Conservation (phyloP, 306 rosid genomes). For the Purshia tridentata region DNA sequence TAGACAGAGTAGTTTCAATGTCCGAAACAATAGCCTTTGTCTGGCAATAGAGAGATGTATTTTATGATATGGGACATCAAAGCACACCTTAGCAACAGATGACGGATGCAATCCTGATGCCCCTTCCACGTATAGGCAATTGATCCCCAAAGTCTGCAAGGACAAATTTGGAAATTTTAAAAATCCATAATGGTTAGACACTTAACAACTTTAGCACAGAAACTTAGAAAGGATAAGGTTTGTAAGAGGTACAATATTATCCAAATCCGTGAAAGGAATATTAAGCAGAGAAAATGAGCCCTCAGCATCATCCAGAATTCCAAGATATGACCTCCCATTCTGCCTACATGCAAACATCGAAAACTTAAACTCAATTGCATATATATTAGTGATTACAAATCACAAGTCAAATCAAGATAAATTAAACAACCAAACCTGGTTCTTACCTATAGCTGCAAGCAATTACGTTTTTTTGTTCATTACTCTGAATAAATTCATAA, state of each 20-base stretch:
- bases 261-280: constrained; percentile 84
- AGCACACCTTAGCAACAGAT: constrained; percentile 76
- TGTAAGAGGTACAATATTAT: constrained; percentile 60
- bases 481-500: constrained; percentile 60
- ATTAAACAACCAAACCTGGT: background rate
- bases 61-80: background rate
- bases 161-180: constrained; percentile 24
- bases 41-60: background rate
- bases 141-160: constrained; percentile 57
- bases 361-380: constrained; percentile 8
- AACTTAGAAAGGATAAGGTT: constrained; percentile 21
- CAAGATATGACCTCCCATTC: constrained; percentile 81
- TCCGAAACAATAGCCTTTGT: background rate
- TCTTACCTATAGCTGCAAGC: constrained; percentile 84
- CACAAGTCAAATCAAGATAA: constrained; percentile 13
- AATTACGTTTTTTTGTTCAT: constrained; percentile 44
- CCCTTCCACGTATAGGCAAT: constrained; percentile 77
- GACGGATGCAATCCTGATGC: constrained; percentile 70
- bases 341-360: constrained; percentile 53
- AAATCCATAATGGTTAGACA: constrained; percentile 11
- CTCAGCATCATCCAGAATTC: constrained; percentile 63
- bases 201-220: constrained; percentile 10
- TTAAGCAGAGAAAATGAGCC: constrained; percentile 57
- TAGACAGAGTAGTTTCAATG: background rate
- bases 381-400: background rate